These are phyloP conservation scores for Diaporthe velutina DNA, from an alignment of 2,329 filamentous ascomycete species.

Conservation along the genomic window DNA sequence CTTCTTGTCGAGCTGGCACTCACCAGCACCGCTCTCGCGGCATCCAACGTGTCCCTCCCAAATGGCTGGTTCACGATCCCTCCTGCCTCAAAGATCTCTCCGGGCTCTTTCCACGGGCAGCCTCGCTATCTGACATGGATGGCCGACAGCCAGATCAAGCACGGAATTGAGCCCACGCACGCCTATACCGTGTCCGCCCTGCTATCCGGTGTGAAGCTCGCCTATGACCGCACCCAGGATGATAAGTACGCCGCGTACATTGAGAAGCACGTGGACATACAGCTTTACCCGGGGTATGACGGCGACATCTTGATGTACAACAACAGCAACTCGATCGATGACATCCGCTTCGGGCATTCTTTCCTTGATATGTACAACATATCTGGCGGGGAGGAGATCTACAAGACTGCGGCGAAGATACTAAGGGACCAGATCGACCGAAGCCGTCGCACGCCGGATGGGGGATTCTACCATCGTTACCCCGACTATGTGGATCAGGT, in stretches of 20 bases:
- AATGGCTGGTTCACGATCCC: constrained; percentile 26
- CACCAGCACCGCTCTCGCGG: not conserved
- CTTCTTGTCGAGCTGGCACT: not conserved
- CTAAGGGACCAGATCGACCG: constrained; percentile 21
- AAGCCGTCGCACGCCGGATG: constrained; percentile 1
- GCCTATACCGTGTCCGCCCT: constrained; percentile 20
- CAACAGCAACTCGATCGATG: constrained; percentile 16
- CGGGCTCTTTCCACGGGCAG: constrained; percentile 7
- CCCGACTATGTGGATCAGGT: constrained; percentile 18
- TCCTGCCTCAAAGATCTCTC: not conserved
- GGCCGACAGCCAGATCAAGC: constrained; percentile 16
- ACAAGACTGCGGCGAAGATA: constrained; percentile 1
- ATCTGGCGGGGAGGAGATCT: not conserved
- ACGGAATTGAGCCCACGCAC: constrained; percentile 14
- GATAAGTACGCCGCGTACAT: constrained; percentile 4
- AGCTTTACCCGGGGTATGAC: not conserved
- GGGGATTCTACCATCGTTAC: constrained; percentile 14
- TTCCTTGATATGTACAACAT: constrained; percentile 19
- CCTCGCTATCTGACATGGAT: constrained; percentile 27
- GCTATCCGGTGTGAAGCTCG: constrained; percentile 4
- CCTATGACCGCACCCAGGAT: constrained; percentile 9
- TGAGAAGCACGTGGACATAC: not conserved
- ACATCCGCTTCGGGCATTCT: constrained; percentile 20
- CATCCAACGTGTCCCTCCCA: constrained; percentile 1
- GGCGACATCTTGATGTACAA: constrained; percentile 17